Percentiles rank a stretch among this genome's conserved stretches.
phyloP scores from a whole-genome alignment of 2,329 filamentous ascomycete genomes.

The Sarocladium brachiariae region DNA sequence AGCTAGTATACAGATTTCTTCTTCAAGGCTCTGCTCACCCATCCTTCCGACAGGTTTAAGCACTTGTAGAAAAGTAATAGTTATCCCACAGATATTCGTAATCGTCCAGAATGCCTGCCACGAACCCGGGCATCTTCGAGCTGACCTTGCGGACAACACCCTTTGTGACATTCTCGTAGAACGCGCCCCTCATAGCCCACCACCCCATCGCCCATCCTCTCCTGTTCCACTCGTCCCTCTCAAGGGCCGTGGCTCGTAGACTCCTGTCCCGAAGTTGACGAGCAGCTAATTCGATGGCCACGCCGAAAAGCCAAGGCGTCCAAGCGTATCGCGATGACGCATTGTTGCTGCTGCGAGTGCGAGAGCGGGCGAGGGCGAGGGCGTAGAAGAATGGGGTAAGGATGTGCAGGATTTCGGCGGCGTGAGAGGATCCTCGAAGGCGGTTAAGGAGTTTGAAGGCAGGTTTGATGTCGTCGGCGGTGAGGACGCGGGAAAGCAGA shows the following conservation, averaged over 20 bases:
- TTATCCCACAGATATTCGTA: constrained; percentile 98
- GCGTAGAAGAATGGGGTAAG: constrained; percentile 84
- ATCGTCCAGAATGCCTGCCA: constrained; percentile 83
- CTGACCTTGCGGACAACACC: constrained; percentile 65
- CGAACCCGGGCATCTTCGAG: constrained; percentile 70
- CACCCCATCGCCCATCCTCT: constrained; percentile 86
- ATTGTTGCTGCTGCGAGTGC: constrained; percentile 55
- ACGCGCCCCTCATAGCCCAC: constrained; percentile 96
- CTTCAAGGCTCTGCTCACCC: too few species aligned
- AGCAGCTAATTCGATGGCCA: constrained; percentile 80
- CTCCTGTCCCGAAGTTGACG: constrained; percentile 73
- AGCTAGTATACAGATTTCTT: too few species aligned
- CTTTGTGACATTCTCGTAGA: constrained; percentile 88
- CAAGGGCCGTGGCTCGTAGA: constrained; percentile 75
- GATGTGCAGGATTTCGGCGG: constrained; percentile 89
- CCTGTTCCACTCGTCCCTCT: constrained; percentile 83
- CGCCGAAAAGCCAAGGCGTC: constrained; percentile 84
- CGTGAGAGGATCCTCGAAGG: constrained; percentile 63
- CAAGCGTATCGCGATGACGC: constrained; percentile 36
- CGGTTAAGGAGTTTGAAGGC: constrained; percentile 80
- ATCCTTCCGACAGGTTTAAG: constrained; percentile 16
- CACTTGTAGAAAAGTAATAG: constrained; percentile 76
- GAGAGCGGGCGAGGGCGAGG: constrained; percentile 65
- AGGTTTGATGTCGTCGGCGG: constrained; percentile 93
- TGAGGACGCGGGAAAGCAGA: constrained; percentile 82